A percentile compares a stretch with the other conserved stretches of the same genome.
Conservation (phyloP, 2,329 filamentous ascomycete genomes). For the Gaeumannomyces tritici region DNA sequence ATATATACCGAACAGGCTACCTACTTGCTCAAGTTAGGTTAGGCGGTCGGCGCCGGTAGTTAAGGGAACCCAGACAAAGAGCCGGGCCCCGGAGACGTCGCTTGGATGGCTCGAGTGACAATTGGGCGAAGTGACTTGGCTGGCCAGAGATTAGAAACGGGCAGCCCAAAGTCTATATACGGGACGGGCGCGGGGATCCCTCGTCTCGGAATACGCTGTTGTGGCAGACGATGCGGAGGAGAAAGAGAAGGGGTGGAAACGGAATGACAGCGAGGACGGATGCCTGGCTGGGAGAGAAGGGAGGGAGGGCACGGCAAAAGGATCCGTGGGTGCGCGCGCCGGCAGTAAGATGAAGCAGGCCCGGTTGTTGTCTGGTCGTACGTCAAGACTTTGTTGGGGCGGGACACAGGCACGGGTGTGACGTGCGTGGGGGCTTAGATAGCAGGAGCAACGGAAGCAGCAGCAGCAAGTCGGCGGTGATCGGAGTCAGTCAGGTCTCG, state of each 20-base stretch:
- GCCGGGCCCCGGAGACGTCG: not conserved
- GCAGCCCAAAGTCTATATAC: not conserved
- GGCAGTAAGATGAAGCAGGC: not conserved
- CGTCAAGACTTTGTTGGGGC: not conserved
- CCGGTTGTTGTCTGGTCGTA: not conserved
- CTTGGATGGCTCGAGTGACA: not conserved
- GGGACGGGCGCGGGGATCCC: not conserved
- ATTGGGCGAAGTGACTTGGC: not conserved
- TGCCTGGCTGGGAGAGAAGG: not conserved
- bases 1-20: not conserved
- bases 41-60: not conserved
- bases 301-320: not conserved
- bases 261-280: not conserved
- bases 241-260: not conserved
- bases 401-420: not conserved
- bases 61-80: not conserved
- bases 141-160: not conserved
- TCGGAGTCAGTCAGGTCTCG: not conserved
- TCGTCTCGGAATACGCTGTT: not conserved
- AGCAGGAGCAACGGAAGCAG: not conserved
- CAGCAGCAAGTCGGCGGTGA: not conserved
- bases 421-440: not conserved
- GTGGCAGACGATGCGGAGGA: not conserved
- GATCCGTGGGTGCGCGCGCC: not conserved
- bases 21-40: not conserved